Evolutionary conservation across 495 filamentous ascomycete genomes (phyloP).

Genomic region (Aspergillus leporis): DNA sequence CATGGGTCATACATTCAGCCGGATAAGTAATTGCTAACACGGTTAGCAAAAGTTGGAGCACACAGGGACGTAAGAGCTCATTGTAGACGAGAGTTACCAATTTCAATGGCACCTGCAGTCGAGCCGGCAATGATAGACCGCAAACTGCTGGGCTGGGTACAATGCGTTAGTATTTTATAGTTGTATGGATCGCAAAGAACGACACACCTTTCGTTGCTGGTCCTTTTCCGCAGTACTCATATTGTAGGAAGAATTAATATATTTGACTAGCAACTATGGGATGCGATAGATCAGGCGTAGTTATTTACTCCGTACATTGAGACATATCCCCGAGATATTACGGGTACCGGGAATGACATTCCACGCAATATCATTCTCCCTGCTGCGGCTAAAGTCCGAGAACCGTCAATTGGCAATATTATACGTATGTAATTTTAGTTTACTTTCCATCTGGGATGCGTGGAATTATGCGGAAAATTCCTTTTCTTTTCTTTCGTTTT

Average conservation of each 20-base stretch:
- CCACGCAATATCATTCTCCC: neutral
- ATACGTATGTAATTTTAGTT: too few relatives aligned
- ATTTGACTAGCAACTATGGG: neutral
- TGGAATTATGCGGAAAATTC: neutral
- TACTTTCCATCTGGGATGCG: too few relatives aligned
- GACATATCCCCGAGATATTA: neutral
- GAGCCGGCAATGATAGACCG: slow-evolving; percentile 88
- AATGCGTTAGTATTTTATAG: neutral
- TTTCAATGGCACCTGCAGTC: slow-evolving; percentile 91
- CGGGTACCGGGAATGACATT: neutral
- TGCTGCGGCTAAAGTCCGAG: neutral
- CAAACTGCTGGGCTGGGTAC: slow-evolving; percentile 67
- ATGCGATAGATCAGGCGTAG: neutral
- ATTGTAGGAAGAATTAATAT: neutral
- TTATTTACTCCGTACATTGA: too few relatives aligned
- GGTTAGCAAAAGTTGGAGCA: slow-evolving; percentile 1
- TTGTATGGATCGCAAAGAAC: neutral
- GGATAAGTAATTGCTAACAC: slow-evolving; percentile 88
- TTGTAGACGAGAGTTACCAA: slow-evolving; percentile 57
- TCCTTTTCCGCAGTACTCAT: slow-evolving; percentile 48
- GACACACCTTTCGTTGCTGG: slow-evolving; percentile 45
- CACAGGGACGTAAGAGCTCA: slow-evolving; percentile 2
- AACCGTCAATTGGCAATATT: neutral
- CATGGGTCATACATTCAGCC: slow-evolving; percentile 72
- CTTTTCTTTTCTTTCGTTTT: neutral